Conservation (phyloP, 2,329 filamentous ascomycete species). For the Pestalotiopsis sp. region DNA sequence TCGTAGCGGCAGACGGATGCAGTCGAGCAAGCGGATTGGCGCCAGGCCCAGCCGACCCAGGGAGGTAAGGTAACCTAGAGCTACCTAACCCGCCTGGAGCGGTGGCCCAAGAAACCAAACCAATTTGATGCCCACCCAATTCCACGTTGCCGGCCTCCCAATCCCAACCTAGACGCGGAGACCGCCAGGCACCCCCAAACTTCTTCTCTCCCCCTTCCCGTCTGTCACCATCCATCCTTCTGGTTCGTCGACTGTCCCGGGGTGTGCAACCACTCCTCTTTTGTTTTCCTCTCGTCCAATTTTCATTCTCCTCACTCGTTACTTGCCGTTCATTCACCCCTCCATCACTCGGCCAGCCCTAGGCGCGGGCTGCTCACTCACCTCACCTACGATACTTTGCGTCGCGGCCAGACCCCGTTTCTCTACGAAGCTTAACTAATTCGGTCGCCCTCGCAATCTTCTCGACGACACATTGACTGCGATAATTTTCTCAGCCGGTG, state of each 20-base stretch:
- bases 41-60: background rate
- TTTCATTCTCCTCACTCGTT: slow-evolving; percentile 8
- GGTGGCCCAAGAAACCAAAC: background rate
- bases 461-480: background rate
- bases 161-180: background rate
- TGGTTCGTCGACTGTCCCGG: background rate
- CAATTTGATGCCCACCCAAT: background rate
- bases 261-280: slow-evolving; percentile 4
- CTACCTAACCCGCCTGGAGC: background rate
- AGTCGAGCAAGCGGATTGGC: background rate
- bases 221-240: background rate
- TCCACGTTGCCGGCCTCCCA: background rate
- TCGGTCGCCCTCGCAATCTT: background rate
- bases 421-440: background rate
- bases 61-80: background rate
- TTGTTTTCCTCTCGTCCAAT: background rate
- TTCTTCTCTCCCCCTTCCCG: background rate
- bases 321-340: background rate
- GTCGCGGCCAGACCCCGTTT: background rate
- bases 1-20: background rate
- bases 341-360: background rate
- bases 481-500: background rate
- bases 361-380: background rate
- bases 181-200: background rate
- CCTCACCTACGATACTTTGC: background rate